Percentiles rank a stretch among this genome's conserved stretches.
Evolutionary conservation across 2,329 filamentous ascomycete species (phyloP).

Genomic region (Cercospora janseana): DNA sequence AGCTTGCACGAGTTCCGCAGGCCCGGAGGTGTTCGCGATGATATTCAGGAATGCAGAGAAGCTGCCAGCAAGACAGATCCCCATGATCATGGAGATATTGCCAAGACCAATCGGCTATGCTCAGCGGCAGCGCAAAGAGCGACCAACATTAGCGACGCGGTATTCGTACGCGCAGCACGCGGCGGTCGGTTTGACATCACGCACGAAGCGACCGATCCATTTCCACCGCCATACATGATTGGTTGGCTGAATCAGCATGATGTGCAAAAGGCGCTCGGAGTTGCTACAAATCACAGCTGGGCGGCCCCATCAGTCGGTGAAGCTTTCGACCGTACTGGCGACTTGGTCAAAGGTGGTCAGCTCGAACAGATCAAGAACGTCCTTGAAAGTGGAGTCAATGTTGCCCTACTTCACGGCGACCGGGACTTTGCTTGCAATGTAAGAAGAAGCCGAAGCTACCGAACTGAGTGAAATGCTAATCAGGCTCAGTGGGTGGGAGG

Average conservation of each 20-base stretch:
- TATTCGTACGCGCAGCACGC: constrained; percentile 46
- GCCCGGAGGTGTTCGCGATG: constrained; percentile 54
- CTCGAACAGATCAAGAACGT: constrained; percentile 43
- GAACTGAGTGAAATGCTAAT: neutral
- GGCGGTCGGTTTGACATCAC: constrained; percentile 60
- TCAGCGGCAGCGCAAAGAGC: constrained; percentile 40
- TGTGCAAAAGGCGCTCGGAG: constrained; percentile 58
- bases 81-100: constrained; percentile 45
- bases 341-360: constrained; percentile 39
- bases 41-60: constrained; percentile 52
- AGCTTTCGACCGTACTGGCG: constrained; percentile 42
- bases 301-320: constrained; percentile 44
- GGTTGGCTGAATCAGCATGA: constrained; percentile 58
- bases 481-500: constrained; percentile 52
- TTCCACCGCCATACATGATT: constrained; percentile 49
- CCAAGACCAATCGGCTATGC: constrained; percentile 35
- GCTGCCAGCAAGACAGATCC: constrained; percentile 52
- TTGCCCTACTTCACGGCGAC: constrained; percentile 70
- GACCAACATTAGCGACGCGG: constrained; percentile 44
- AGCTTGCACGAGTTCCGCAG: constrained; percentile 47
- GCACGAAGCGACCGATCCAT: constrained; percentile 44
- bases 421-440: constrained; percentile 53
- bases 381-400: constrained; percentile 48
- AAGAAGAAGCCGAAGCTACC: neutral
- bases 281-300: constrained; percentile 43